Percentiles rank a stretch among this genome's conserved stretches.
Conservation (phyloP, 257 asterid genomes). For the Nicotiana tomentosiformis region DNA sequence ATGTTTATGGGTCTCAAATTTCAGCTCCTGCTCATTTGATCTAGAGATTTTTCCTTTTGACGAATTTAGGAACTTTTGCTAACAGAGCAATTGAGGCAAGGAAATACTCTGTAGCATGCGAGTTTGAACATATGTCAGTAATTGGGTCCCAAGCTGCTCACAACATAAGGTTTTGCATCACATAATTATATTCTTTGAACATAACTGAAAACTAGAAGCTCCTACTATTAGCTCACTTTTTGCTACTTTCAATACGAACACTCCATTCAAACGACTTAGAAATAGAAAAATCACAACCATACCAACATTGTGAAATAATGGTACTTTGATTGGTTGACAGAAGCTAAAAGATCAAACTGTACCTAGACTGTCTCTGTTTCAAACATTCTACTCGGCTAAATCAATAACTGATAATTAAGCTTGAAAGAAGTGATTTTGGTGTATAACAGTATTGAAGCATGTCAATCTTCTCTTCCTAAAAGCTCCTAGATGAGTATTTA, state of each 20-base stretch:
- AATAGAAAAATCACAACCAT: neutral
- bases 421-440: neutral
- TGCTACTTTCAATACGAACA: too few relatives aligned
- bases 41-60: neutral
- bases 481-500: neutral
- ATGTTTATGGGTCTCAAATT: neutral
- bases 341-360: neutral
- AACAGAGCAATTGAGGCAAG: neutral
- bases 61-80: neutral
- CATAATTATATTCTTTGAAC: too few relatives aligned
- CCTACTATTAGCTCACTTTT: too few relatives aligned
- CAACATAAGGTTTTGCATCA: neutral
- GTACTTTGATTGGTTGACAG: neutral
- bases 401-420: neutral
- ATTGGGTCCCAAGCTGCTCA: neutral
- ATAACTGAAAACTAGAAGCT: too few relatives aligned
- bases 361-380: neutral
- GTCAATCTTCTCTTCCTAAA: neutral
- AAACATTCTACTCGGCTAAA: neutral
- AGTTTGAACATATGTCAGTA: neutral
- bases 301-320: neutral
- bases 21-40: neutral
- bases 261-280: too few relatives aligned
- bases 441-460: neutral
- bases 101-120: neutral